Conservation (phyloP, 78 protist species). For the Thecamonas trahens region DNA sequence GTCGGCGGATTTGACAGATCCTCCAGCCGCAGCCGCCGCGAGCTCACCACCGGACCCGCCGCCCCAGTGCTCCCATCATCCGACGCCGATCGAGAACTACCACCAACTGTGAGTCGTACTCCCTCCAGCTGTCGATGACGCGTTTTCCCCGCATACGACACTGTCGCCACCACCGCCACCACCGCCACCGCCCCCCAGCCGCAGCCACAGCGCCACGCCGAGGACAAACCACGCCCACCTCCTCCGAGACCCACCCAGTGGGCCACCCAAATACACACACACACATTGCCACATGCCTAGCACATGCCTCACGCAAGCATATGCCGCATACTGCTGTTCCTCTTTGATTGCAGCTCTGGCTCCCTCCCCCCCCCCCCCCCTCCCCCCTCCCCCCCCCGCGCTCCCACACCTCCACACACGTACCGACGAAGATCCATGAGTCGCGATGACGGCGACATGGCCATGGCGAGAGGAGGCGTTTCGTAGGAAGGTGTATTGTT, state of each 20-base stretch:
- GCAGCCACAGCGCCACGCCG: neutral
- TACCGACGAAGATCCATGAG: no score
- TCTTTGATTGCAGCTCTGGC: no score
- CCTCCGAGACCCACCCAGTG: neutral
- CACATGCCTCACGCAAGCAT: no score
- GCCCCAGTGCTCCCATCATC: constrained; percentile 67
- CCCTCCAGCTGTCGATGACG: constrained; percentile 44
- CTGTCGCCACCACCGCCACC: neutral
- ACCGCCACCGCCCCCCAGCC: neutral
- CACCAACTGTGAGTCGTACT: constrained; percentile 22
- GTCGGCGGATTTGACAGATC: constrained; percentile 61
- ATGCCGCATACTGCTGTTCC: no score
- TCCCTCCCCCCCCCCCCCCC: no score
- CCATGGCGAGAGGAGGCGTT: no score
- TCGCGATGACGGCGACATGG: no score
- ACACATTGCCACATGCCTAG: neutral
- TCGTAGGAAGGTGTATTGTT: no score
- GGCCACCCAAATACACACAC: neutral
- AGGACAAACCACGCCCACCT: neutral
- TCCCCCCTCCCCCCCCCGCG: no score
- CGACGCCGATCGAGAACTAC: neutral
- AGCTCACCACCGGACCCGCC: constrained; percentile 66
- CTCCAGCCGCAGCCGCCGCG: constrained; percentile 17
- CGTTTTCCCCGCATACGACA: neutral
- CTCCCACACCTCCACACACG: no score